Base-by-base conservation (phyloP, 352 stramenopile genomes). In the Globisporangium solare region DNA sequence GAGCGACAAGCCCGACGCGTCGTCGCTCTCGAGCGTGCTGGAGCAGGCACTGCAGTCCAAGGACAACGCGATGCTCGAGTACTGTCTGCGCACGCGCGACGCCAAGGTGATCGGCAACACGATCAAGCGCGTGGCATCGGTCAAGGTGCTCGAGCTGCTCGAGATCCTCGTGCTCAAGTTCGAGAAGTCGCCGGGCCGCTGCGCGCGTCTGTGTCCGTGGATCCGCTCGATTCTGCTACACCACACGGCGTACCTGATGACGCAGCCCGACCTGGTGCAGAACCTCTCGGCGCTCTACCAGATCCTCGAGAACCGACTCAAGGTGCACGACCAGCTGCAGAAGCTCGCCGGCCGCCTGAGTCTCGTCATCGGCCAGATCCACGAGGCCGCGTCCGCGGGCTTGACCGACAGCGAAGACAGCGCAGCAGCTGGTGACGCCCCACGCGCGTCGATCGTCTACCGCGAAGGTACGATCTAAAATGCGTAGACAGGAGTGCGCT, bases 61-160 rank as follows among this genome's bases (percentile, higher is more conserved):
- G 58, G 85, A 94, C 79, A 93, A 93, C 47, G 83, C 83, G 37
- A 83, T 93, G 58, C 66, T 94, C 11, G 85, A 94, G 68, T 89
- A 93, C 62, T 89, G 79, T 59, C 60, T 94, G 51, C 77, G 83
- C 47, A 86, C 79, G 40, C 81, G 79, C 43, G 85, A 94, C 60
- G 42, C 56, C 37, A 94, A 94, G 66, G 76, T 89, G 27, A 82
- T 94, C 32, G 61, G 59, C 21, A 78, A 83, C 47, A 94, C 85
- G 53, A 86, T 92, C 57, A 76, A 83, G 61, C 82, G 83, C 37
- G 80, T 94, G 43, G 66, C 81, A 45, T 74, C 81, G 0, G 80
- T 83, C 17, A 86, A 88, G 58, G 79, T 94, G 47, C 72, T 94
- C 21, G 63, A 79, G 54, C 71, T 94, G 59, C 65, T 94, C 20